Base-by-base conservation (phyloP, 2,329 filamentous ascomycete species). In the Dactylellina leptospora region DNA sequence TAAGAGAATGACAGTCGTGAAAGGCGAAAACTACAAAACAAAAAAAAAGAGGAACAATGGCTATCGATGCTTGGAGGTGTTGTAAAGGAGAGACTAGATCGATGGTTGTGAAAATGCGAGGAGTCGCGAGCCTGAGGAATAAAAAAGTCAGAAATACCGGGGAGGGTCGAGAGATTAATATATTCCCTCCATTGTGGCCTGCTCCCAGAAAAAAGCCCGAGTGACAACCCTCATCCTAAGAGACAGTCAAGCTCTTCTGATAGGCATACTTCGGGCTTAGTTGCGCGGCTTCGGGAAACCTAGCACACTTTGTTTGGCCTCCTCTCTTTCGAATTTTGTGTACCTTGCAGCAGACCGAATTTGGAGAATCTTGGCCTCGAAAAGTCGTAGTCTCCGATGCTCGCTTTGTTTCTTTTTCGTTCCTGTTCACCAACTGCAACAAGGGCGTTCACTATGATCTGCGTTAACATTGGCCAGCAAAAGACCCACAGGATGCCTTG, bases 161-260 rank as follows among this genome's bases (percentile, higher is more conserved):
- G 68, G 68, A 72, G 59, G 59, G 59, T 72, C 59, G 53, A 72
- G 56, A 72, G 59, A 72, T 72, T 72, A 72, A 72, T 72, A 72
- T 64, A 72, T 64, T 64, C 45, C 47, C 50, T 58, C 47, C 36
- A 55, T 50, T 59, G 16, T 51, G 68, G 45, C 50, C 11, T 56
- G 42, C 68, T 40, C 38, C 68, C 20, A 47, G 54, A 64, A 71
- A 72, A 63, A 56, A 59, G 59, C 60, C 68, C 59, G 68, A 72
- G 59, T 72, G 50, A 71, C 59, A 51, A 63, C 59, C 59, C 42
- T 47, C 59, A 64, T 72, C 59, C 48, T 36, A 33, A 64, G 68
- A 64, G 59, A 60, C 68, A 64, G 59, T 56, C 68, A 72, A 64
- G 68, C 68, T 64, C 40, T 54, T 55, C 53, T 72, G 54, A 72